A percentile compares a stretch with the other conserved stretches of the same genome.
These are phyloP conservation scores for Cubamyces sp. DNA, from an alignment of 768 basidiomycete genomes.

Conservation along the genomic window DNA sequence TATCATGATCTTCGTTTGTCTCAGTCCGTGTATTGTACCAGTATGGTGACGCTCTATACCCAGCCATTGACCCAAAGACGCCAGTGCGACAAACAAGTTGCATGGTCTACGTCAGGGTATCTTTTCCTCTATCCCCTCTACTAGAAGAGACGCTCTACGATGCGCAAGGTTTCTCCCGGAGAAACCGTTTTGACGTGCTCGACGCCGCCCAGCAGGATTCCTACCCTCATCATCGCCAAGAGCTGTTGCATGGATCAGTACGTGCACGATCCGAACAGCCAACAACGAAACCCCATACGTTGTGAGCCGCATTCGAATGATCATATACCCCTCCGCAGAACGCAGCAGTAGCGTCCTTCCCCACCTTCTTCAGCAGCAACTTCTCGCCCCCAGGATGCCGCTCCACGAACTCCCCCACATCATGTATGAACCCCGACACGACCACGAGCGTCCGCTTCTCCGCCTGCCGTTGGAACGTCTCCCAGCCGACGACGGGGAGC, in stretches of 20 bases:
- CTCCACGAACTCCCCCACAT: conserved; percentile 71
- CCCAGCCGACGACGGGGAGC: conserved; percentile 82
- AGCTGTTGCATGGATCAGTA: conserved; percentile 41
- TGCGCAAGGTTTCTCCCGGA: conserved; percentile 45
- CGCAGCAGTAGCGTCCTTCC: conserved; percentile 82
- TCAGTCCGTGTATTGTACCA: not conserved
- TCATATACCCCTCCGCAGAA: conserved; percentile 87
- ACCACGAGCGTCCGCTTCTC: conserved; percentile 67
- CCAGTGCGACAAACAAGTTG: no score
- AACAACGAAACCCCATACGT: conserved; percentile 46
- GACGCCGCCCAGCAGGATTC: conserved; percentile 65
- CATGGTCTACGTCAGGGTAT: no score
- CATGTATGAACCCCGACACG: conserved; percentile 87
- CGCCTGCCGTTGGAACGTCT: conserved; percentile 73
- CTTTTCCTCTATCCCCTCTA: no score
- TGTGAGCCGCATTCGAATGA: conserved; percentile 84
- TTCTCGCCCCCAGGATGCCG: conserved; percentile 79
- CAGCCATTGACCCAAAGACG: not conserved
- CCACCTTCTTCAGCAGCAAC: conserved; percentile 60
- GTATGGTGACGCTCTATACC: not conserved
- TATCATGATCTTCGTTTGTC: not conserved
- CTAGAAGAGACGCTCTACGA: conserved; percentile 14
- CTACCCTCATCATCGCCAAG: conserved; percentile 79
- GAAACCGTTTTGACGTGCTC: conserved; percentile 55
- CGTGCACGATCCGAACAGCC: not conserved